Evolutionary conservation across 2,329 filamentous ascomycete species (phyloP), one percentile per base, ranked within the genome.

Genomic region (Lachnum nothofagi): DNA sequence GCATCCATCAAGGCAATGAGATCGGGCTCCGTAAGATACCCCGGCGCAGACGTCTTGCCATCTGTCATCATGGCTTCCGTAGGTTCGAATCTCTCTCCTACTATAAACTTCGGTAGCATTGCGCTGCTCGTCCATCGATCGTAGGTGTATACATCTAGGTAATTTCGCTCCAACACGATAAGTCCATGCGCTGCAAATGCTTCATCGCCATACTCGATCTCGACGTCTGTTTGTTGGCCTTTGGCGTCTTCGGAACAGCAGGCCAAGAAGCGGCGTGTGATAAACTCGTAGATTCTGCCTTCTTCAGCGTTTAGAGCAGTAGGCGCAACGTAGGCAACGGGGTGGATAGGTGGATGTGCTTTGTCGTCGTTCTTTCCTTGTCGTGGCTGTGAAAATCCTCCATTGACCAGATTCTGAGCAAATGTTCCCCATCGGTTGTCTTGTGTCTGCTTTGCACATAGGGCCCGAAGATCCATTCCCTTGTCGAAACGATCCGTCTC

Each of bases 1-100:
- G 89, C 91, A 70, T 98, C 93, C 93, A 98, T 98, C 9, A 98
- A 78, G 3, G 86, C 86, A 64, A 98, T 95, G 22, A 98, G 75
- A 65, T 98, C 93, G 0, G 93, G 91, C 65, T 98, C 93, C 0
- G 93, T 97, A 24, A 98, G 76, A 65, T 95, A 96, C 19, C 78
- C 80, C 0, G 93, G 93, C 10, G 91, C 75, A 1, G 78, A 80
- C 0, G 93, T 98, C 67, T 94, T 86, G n/a, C 93, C 91, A 60
- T 97, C 90, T 1, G 80, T 83, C 70, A 98, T 89, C 60, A 86
- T 82, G 3, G 90, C 91, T 69, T 96, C 91, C 1, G 83, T 88
- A 0, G 93, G 93, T 65, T 89, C 83, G 57, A 98, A 95, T 0
- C 72, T 74, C 67, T 98, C 93, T 2, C 88, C 89, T 37, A 85